Base-by-base conservation (phyloP, 371 early-diverging fungal species). In the Mucor saturninus region DNA sequence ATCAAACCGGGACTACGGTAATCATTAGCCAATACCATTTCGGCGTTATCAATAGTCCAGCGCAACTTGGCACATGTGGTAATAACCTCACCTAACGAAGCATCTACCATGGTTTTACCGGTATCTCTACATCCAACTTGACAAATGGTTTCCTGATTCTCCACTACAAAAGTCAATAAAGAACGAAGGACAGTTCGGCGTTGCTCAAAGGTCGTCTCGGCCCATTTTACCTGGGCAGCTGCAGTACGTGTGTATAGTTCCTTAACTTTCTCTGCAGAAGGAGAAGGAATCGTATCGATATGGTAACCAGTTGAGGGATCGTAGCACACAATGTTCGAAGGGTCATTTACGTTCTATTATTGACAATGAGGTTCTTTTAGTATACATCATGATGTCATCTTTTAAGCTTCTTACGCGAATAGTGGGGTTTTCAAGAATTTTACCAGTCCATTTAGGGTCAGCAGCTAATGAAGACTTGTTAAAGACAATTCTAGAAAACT, bases 91-190 rank as follows among this genome's bases (percentile, higher is more conserved):
- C 94, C 94, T 53, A 94, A 84, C 42, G 85, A 86, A 11, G 93
- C 94, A 74, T 95, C 95, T 30, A 94, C 79, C 76, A 92, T 81
- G 3, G 93, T 91, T 74, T 94, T 94, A 62, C 94, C 95, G 2
- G 94, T 91, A 60, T 92, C 93, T 48, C 95, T 76, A 61, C 89
- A 80, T n/a, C 87, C 86, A 13, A 91, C 90, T 46, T 84, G 83
- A 66, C 88, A 90, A 62, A 95, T 92, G 14, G 78, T 73, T 62
- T 91, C 89, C 73, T 94, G 95, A 71, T 95, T 84, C 11, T 76
- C 76, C n/a, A 93, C 72, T 35, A 92, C 82, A 62, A 84, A 94
- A 49, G 89, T 87, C 42, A 89, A 73, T 45, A 95, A 69, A 40
- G 89, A 86, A 42, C 85, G 79, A 52, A 95, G 82, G 0, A 94